Evolutionary conservation across 192 early-diverging fungal species (phyloP).

Genomic region (Powellomyces hirtus): DNA sequence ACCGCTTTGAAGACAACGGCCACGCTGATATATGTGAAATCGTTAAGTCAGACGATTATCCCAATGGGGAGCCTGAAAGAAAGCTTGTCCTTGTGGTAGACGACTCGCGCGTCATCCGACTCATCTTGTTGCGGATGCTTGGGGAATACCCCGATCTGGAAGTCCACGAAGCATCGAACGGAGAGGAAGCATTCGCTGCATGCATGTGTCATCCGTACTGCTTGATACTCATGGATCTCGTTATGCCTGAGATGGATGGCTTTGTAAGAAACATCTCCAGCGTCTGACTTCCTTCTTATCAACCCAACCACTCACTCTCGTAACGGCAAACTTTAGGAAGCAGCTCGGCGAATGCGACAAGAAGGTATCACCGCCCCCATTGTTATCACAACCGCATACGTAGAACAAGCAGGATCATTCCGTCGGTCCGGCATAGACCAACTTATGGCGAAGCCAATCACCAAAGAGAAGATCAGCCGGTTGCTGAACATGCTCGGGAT

Average conservation of each 20-base stretch:
- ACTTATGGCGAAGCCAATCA: constrained; percentile 10
- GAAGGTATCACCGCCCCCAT: constrained; percentile 19
- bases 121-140: constrained; percentile 20
- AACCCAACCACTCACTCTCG: too few species aligned
- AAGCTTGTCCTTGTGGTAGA: constrained; percentile 18
- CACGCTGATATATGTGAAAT: too few species aligned
- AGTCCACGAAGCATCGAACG: constrained; percentile 14
- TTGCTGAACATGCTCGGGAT: neutral
- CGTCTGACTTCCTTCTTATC: too few species aligned
- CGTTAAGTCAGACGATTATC: neutral
- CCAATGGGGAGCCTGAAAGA: neutral
- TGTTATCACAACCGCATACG: constrained; percentile 15
- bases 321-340: too few species aligned
- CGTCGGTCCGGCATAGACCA: neutral
- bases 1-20: too few species aligned
- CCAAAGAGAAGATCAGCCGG: neutral
- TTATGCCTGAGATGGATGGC: constrained; percentile 14
- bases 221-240: constrained; percentile 15
- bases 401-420: neutral
- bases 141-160: constrained; percentile 2
- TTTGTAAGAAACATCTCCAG: neutral
- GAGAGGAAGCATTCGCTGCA: constrained; percentile 5
- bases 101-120: constrained; percentile 9
- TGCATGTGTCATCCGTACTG: constrained; percentile 1
- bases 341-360: constrained; percentile 4